These are phyloP conservation scores for Silene conica DNA, from an alignment of 148 eudicot genomes.

Conservation along the genomic window DNA sequence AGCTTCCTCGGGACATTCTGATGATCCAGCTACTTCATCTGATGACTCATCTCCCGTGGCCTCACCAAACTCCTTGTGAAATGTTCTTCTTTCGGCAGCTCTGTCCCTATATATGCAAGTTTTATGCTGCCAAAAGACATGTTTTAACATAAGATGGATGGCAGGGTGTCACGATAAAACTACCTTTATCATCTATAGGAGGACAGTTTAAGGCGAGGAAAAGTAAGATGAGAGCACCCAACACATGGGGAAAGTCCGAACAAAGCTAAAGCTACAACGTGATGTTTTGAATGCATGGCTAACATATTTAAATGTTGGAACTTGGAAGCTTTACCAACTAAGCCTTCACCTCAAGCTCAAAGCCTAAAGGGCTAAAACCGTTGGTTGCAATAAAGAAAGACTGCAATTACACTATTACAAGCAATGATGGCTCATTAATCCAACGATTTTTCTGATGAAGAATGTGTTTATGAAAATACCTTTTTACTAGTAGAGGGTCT, in stretches of 20 bases:
- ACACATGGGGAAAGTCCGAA: too few relatives aligned
- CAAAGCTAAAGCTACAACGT: neutral
- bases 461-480: slow-evolving; percentile 28
- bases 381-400: neutral
- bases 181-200: neutral
- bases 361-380: neutral
- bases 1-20: slow-evolving; percentile 46
- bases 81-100: slow-evolving; percentile 95
- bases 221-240: neutral
- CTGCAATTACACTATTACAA: neutral
- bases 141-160: neutral
- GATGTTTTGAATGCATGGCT: neutral
- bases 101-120: slow-evolving; percentile 64
- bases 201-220: neutral
- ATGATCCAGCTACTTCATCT: slow-evolving; percentile 29
- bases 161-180: neutral
- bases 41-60: slow-evolving; percentile 73
- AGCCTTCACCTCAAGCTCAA: neutral
- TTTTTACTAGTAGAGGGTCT: slow-evolving; percentile 25
- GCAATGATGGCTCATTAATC: neutral
- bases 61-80: slow-evolving; percentile 81
- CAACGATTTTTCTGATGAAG: neutral
- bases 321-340: neutral
- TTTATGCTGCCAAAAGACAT: slow-evolving; percentile 28
- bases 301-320: neutral